Conservation (phyloP, 352 stramenopile species). For the Globisporangium yorkense region DNA sequence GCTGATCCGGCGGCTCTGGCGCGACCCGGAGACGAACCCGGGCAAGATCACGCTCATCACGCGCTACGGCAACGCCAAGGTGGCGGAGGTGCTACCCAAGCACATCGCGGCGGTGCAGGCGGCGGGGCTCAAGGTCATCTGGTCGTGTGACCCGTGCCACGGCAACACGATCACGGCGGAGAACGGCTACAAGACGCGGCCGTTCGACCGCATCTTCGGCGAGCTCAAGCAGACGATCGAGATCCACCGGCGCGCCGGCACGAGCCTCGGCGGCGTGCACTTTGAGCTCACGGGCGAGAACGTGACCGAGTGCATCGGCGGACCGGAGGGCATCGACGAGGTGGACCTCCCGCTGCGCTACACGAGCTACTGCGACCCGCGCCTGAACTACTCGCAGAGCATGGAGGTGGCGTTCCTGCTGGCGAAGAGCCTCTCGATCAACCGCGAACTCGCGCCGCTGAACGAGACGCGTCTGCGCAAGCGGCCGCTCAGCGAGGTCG, state of each 20-base stretch:
- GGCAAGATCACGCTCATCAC: slow-evolving; percentile 98
- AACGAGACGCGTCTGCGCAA: slow-evolving; percentile 53
- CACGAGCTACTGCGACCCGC: slow-evolving; percentile 96
- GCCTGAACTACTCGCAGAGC: slow-evolving; percentile 97
- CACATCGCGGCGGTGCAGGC: slow-evolving; percentile 95
- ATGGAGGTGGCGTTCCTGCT: slow-evolving; percentile 98
- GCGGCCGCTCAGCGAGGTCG: slow-evolving; percentile 29
- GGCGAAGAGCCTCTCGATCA: slow-evolving; percentile 85
- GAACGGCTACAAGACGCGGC: slow-evolving; percentile 95
- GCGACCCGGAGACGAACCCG: slow-evolving; percentile 86
- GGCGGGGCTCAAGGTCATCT: slow-evolving; percentile 94
- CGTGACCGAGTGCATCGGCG: slow-evolving; percentile 98
- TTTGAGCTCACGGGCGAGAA: slow-evolving; percentile 98
- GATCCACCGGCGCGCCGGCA: slow-evolving; percentile 94
- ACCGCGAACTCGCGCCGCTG: slow-evolving; percentile 56
- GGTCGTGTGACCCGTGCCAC: slow-evolving; percentile 95
- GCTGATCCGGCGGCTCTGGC: slow-evolving; percentile 95
- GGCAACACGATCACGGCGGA: slow-evolving; percentile 98
- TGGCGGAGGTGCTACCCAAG: slow-evolving; percentile 89
- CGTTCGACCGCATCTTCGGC: slow-evolving; percentile 95
- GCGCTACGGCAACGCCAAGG: slow-evolving; percentile 95
- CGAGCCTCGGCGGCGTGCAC: slow-evolving; percentile 91
- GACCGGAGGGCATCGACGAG: slow-evolving; percentile 92
- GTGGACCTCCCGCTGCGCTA: slow-evolving; percentile 92
- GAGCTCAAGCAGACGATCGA: slow-evolving; percentile 98